Conservation (phyloP, 2,329 filamentous ascomycete genomes). For the Microsporum audouinii region DNA sequence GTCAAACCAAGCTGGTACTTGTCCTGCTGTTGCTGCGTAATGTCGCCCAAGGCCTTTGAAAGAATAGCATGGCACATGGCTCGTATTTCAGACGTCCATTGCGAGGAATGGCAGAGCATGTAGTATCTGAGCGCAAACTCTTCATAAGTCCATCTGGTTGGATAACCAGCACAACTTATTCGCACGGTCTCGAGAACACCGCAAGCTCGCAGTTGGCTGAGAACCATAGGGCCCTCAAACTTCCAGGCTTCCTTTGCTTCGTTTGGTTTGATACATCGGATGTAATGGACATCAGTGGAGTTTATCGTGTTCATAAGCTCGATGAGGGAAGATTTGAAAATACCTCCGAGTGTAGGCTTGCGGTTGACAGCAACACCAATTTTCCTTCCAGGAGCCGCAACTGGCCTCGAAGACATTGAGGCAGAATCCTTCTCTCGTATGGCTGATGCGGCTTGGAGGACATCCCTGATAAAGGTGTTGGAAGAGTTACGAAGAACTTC, state of each 20-base stretch:
- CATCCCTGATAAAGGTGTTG: constrained; percentile 73
- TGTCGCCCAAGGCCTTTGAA: constrained; percentile 71
- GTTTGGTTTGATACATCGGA: constrained; percentile 97
- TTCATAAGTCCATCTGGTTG: constrained; percentile 96
- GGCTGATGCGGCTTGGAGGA: constrained; percentile 71
- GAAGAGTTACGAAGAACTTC: constrained; percentile 74
- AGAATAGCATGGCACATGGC: constrained; percentile 90
- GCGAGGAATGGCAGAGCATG: constrained; percentile 80
- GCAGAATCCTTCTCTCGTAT: constrained; percentile 79
- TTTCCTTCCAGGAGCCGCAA: constrained; percentile 61
- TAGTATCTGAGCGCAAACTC: constrained; percentile 97
- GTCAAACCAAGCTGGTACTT: constrained; percentile 97
- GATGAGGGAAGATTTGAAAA: constrained; percentile 96
- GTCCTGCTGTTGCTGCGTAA: constrained; percentile 60
- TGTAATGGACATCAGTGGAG: constrained; percentile 96
- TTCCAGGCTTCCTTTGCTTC: constrained; percentile 95
- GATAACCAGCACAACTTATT: constrained; percentile 94
- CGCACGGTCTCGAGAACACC: constrained; percentile 97
- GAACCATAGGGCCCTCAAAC: constrained; percentile 96
- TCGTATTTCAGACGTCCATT: constrained; percentile 89
- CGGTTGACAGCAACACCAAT: constrained; percentile 86
- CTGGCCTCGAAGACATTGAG: constrained; percentile 59
- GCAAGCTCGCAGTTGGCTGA: constrained; percentile 92
- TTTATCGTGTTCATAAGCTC: constrained; percentile 98
- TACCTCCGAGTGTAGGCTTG: constrained; percentile 93